Percentiles rank a stretch among this genome's conserved stretches.
Conservation (phyloP, 345 rosid genomes). For the Corymbia maculata region DNA sequence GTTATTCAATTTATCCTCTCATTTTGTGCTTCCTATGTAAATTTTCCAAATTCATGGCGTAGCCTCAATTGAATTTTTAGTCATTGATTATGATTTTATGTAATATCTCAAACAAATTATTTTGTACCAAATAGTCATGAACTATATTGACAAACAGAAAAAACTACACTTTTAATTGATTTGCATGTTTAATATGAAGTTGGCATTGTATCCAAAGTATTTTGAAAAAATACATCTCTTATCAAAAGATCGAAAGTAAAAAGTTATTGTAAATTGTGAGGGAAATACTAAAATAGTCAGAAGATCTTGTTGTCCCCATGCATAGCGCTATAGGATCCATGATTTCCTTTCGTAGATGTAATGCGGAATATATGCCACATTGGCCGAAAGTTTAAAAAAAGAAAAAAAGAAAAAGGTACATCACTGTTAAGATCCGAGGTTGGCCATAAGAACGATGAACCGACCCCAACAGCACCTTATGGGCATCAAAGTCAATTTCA, state of each 20-base stretch:
- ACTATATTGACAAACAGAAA: background rate
- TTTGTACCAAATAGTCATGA: background rate
- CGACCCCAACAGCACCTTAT: background rate
- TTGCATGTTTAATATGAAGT: background rate
- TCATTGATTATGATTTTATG: too few relatives aligned
- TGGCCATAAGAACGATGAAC: background rate
- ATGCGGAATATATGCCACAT: background rate
- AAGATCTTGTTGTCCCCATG: background rate
- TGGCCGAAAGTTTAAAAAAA: background rate
- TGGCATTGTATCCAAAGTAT: too few relatives aligned
- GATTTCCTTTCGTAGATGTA: background rate
- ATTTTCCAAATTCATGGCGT: background rate
- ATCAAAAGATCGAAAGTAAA: background rate
- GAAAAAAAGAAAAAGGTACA: too few relatives aligned
- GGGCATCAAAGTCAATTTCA: background rate
- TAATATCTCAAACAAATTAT: background rate
- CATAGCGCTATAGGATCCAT: background rate
- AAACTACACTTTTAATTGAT: background rate
- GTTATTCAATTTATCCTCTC: background rate
- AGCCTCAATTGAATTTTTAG: background rate
- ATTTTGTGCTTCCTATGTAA: background rate
- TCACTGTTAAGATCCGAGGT: background rate
- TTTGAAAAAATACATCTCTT: background rate
- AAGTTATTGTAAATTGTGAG: background rate
- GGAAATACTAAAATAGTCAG: background rate